These are phyloP conservation scores for Vigna reflexopilosa DNA, from an alignment of 306 rosid genomes.

Conservation along the genomic window DNA sequence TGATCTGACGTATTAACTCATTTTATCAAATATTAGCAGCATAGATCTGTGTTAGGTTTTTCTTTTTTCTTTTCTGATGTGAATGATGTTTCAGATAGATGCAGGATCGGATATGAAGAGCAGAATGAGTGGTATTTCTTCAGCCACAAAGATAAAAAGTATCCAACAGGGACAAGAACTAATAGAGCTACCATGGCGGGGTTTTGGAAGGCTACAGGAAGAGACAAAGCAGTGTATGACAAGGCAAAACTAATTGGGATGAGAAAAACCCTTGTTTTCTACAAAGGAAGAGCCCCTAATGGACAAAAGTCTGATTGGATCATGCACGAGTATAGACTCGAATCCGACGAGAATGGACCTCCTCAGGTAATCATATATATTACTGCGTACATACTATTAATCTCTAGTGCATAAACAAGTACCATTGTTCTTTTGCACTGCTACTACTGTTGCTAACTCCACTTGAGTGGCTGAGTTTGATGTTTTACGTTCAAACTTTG, in stretches of 20 bases:
- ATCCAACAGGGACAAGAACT: constrained; percentile 96
- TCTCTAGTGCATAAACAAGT: not conserved
- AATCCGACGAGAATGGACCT: constrained; percentile 78
- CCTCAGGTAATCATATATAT: constrained; percentile 71
- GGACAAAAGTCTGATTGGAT: constrained; percentile 96
- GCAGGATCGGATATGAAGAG: constrained; percentile 96
- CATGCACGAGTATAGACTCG: constrained; percentile 93
- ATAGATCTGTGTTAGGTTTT: not conserved
- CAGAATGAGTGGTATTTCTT: constrained; percentile 96
- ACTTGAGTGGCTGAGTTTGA: constrained; percentile 17
- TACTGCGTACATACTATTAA: not conserved
- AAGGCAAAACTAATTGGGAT: constrained; percentile 78
- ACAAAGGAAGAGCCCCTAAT: constrained; percentile 94
- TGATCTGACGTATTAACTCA: not conserved
- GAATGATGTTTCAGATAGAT: constrained; percentile 62
- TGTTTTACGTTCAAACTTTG: constrained; percentile 35
- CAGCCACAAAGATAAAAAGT: constrained; percentile 96
- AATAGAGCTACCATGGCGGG: constrained; percentile 93
- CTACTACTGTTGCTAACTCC: constrained; percentile 9
- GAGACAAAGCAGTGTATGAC: constrained; percentile 91
- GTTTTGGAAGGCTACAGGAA: constrained; percentile 96
- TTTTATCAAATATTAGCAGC: not conserved
- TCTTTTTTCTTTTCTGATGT: not conserved
- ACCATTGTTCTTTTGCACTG: not conserved
- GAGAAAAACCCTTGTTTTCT: constrained; percentile 97